Evolutionary conservation across 2,329 filamentous ascomycete species (phyloP).

Genomic region (Chrysoporthe puriensis): DNA sequence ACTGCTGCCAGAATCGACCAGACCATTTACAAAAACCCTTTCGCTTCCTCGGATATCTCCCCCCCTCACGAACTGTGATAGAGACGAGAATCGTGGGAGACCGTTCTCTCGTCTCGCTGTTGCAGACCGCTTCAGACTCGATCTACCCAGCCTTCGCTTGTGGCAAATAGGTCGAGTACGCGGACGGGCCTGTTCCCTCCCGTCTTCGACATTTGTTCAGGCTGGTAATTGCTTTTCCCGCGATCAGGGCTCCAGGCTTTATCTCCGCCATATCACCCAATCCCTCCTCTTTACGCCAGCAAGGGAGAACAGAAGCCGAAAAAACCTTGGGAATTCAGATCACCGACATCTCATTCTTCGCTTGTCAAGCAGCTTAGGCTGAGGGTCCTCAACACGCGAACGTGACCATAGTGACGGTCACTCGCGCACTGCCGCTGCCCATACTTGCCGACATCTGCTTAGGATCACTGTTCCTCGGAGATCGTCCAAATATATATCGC

Average conservation of each 20-base stretch:
- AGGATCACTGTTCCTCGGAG: background rate
- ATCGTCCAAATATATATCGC: background rate
- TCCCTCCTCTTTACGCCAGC: background rate
- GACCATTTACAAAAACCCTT: constrained; percentile 5
- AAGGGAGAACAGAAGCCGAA: background rate
- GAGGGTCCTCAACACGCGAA: background rate
- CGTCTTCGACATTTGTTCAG: background rate
- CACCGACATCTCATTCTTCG: background rate
- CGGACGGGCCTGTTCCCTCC: background rate
- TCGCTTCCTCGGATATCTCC: background rate
- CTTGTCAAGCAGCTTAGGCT: background rate
- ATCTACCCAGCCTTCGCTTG: background rate
- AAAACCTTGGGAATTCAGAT: background rate
- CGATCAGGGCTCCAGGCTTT: background rate
- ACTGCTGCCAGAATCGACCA: background rate
- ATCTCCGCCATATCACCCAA: background rate
- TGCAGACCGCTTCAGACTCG: background rate
- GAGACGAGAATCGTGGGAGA: background rate
- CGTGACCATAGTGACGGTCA: background rate
- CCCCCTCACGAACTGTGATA: background rate
- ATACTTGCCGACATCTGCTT: background rate
- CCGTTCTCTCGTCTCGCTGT: background rate
- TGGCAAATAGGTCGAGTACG: background rate
- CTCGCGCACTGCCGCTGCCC: too few relatives aligned
- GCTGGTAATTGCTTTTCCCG: background rate